Evolutionary conservation across 2,329 filamentous ascomycete species (phyloP).

Genomic region (Penicillium psychrosexuale): DNA sequence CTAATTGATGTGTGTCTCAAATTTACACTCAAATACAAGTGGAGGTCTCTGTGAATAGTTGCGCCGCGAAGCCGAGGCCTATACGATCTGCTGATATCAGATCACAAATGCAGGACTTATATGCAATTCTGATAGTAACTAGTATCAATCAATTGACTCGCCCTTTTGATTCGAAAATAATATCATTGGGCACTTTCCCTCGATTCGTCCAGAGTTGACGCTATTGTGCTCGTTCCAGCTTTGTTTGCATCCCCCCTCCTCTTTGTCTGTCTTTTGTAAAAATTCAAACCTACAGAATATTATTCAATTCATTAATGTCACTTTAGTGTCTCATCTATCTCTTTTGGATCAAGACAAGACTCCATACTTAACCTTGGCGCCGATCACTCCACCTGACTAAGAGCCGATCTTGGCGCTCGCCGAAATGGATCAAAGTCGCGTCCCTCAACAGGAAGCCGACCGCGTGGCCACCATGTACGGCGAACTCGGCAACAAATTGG

Average conservation of each 20-base stretch:
- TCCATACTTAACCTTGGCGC: slow-evolving; percentile 2
- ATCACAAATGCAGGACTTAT: slow-evolving; percentile 15
- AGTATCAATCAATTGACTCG: background rate
- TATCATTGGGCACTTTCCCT: background rate
- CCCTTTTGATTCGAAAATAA: background rate
- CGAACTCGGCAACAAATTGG: slow-evolving; percentile 80
- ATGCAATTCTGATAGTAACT: slow-evolving; percentile 15
- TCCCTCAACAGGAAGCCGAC: slow-evolving; percentile 18
- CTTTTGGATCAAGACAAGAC: background rate
- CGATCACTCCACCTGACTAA: slow-evolving; percentile 25
- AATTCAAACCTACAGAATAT: background rate
- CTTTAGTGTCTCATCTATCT: background rate
- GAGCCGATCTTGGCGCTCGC: slow-evolving; percentile 20
- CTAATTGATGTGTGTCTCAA: no score
- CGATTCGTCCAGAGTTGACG: background rate
- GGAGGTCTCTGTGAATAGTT: no score
- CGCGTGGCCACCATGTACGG: slow-evolving; percentile 66
- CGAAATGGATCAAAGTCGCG: slow-evolving; percentile 23
- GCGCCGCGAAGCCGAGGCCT: no score
- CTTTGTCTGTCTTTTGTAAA: background rate
- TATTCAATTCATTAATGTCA: background rate
- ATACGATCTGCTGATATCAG: no score
- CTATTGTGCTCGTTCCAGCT: background rate
- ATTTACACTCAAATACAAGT: no score
- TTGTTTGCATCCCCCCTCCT: background rate